These are phyloP conservation scores for Leccinum rimulosum DNA, from an alignment of 768 basidiomycete genomes.

Conservation along the genomic window DNA sequence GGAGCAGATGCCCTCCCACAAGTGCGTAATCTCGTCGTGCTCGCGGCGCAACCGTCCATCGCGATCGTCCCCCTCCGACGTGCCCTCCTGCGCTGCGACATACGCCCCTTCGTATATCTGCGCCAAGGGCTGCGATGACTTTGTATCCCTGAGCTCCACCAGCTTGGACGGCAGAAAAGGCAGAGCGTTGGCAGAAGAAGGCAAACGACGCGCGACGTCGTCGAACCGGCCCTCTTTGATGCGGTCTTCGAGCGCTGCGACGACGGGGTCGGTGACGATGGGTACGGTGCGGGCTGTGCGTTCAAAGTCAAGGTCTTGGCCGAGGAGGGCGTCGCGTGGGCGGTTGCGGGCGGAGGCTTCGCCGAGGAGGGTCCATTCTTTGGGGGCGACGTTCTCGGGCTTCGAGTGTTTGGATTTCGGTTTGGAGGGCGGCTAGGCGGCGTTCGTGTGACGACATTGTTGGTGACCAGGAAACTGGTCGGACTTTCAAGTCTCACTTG, in stretches of 20 bases:
- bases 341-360: slow-evolving; percentile 81
- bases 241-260: slow-evolving; percentile 80
- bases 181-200: slow-evolving; percentile 60
- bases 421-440: slow-evolving; percentile 66
- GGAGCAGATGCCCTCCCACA: slow-evolving; percentile 83
- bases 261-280: slow-evolving; percentile 84
- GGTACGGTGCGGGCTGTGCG: slow-evolving; percentile 84
- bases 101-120: slow-evolving; percentile 97
- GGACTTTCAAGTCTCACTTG: too few species aligned
- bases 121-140: slow-evolving; percentile 85
- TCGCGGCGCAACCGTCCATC: slow-evolving; percentile 88
- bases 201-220: slow-evolving; percentile 83
- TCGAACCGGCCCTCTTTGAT: slow-evolving; percentile 86
- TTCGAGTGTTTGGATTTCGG: slow-evolving; percentile 82
- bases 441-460: slow-evolving; percentile 53
- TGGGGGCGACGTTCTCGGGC: slow-evolving; percentile 81
- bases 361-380: slow-evolving; percentile 92
- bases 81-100: slow-evolving; percentile 57
- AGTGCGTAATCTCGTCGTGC: slow-evolving; percentile 78
- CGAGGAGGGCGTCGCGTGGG: slow-evolving; percentile 88
- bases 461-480: not conserved
- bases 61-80: slow-evolving; percentile 59
- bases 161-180: slow-evolving; percentile 89
- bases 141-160: slow-evolving; percentile 85
- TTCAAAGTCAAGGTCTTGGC: slow-evolving; percentile 95